Evolutionary conservation across 805 yeast genomes (phyloP).

Genomic region (Cyberlindnera maclurae): DNA sequence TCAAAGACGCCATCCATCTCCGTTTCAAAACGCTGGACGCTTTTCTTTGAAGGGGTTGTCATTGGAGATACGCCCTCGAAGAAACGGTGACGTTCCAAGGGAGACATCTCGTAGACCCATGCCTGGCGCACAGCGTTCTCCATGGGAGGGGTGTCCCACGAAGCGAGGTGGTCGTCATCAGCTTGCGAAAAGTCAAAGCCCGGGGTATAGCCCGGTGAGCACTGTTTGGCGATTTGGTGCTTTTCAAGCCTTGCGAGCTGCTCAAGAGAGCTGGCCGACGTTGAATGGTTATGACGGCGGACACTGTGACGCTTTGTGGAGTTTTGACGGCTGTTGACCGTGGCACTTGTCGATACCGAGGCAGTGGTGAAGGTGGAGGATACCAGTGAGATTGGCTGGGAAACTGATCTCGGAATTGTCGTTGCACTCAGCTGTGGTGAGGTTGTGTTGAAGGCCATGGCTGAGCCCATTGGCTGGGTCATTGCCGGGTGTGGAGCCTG

Average conservation of each 20-base stretch:
- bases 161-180: conserved; percentile 1
- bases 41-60: conserved; percentile 2
- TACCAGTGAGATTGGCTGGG: conserved; percentile 16
- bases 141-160: conserved; percentile 21
- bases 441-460: conserved; percentile 18
- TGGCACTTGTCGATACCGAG: conserved; percentile 20
- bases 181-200: conserved; percentile 3
- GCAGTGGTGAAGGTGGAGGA: conserved; percentile 15
- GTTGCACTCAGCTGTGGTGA: conserved; percentile 3
- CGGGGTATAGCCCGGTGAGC: conserved; percentile 10
- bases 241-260: conserved; percentile 19
- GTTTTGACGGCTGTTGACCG: background rate
- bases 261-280: conserved; percentile 18
- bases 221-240: conserved; percentile 17
- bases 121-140: conserved; percentile 18
- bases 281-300: conserved; percentile 6
- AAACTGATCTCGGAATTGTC: conserved; percentile 14
- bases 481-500: background rate
- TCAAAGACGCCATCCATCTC: conserved; percentile 2
- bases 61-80: conserved; percentile 1
- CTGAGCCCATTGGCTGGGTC: conserved; percentile 4
- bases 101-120: conserved; percentile 17
- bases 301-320: conserved; percentile 9
- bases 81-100: conserved; percentile 7
- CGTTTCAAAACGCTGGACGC: background rate